A percentile compares a stretch with the other conserved stretches of the same genome.
phyloP scores from a whole-genome alignment of 805 yeast genomes.

The Candida michaelii region DNA sequence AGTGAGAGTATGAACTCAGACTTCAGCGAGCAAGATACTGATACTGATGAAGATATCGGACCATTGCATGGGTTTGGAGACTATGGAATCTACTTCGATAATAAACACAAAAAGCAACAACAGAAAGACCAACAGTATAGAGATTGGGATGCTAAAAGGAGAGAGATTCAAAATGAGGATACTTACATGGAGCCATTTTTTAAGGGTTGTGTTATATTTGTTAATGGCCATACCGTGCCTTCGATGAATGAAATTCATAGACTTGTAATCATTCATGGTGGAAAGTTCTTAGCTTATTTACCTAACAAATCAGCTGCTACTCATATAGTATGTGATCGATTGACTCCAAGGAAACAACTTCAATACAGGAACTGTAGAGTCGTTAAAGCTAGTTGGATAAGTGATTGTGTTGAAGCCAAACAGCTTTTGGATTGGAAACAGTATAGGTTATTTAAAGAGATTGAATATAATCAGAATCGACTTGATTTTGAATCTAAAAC shows the following conservation, averaged over 20 bases:
- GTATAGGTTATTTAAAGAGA: constrained; percentile 50
- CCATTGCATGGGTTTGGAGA: constrained; percentile 57
- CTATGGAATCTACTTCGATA: constrained; percentile 60
- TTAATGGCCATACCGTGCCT: constrained; percentile 89
- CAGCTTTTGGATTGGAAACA: constrained; percentile 67
- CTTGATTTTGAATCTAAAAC: constrained; percentile 20
- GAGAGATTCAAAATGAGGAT: constrained; percentile 19
- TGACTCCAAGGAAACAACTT: constrained; percentile 72
- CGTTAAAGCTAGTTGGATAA: constrained; percentile 80
- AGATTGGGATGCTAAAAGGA: constrained; percentile 47
- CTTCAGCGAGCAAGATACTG: constrained; percentile 1
- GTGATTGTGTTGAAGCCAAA: constrained; percentile 54
- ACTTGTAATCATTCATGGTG: constrained; percentile 76
- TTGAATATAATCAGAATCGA: constrained; percentile 55
- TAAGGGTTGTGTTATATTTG: constrained; percentile 62
- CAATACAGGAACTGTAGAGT: constrained; percentile 71
- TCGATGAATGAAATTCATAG: constrained; percentile 71
- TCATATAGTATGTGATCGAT: constrained; percentile 75
- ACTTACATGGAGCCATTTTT: constrained; percentile 45
- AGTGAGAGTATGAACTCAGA: no score
- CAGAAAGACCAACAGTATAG: constrained; percentile 50
- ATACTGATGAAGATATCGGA: constrained; percentile 5
- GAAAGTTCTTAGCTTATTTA: constrained; percentile 67
- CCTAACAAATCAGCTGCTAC: constrained; percentile 73
- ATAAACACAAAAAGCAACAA: constrained; percentile 65